A percentile compares a stretch with the other conserved stretches of the same genome.
Conservation (phyloP, 2,329 filamentous ascomycete genomes). For the Aspergillus proliferans region DNA sequence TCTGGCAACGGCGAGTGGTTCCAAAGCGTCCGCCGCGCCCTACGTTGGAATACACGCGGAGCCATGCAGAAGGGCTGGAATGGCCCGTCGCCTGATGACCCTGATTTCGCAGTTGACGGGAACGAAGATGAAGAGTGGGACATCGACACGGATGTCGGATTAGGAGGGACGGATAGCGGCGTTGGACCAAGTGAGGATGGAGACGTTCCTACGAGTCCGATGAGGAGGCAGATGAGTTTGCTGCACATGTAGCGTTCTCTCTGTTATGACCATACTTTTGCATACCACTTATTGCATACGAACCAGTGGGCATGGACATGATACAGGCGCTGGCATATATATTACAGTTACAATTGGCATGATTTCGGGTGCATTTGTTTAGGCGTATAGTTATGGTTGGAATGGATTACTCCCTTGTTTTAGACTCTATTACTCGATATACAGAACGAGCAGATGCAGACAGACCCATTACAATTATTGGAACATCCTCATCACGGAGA, state of each 20-base stretch:
- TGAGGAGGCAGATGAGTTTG: slow-evolving; percentile 68
- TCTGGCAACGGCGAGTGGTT: slow-evolving; percentile 92
- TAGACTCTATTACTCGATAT: too few species aligned
- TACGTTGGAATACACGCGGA: slow-evolving; percentile 91
- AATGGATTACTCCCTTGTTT: too few species aligned
- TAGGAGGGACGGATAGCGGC: slow-evolving; percentile 40
- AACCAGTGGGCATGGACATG: too few species aligned
- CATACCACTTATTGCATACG: neutral
- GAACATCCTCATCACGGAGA: too few species aligned
- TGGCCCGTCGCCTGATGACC: slow-evolving; percentile 31
- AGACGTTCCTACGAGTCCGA: slow-evolving; percentile 53
- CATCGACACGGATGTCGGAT: slow-evolving; percentile 71
- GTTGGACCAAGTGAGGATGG: slow-evolving; percentile 62
- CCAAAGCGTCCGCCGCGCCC: slow-evolving; percentile 82
- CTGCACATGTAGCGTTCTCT: slow-evolving; percentile 50
- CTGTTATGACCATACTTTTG: neutral
- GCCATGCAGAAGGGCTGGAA: slow-evolving; percentile 85
- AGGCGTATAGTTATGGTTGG: too few species aligned
- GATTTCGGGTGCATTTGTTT: too few species aligned
- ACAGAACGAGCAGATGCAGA: too few species aligned
- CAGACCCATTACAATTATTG: too few species aligned
- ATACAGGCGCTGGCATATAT: too few species aligned
- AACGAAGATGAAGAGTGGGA: slow-evolving; percentile 69
- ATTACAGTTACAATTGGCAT: too few species aligned
- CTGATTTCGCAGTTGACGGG: slow-evolving; percentile 22